These are phyloP conservation scores for carrot (Daucus carota) DNA, from an alignment of 129 eudicot genomes.

Conservation along the genomic window DH1_v3.0 NC_030389.2:3738501-3739000, in stretches of 20 bases:
- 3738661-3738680: constrained; percentile 8
- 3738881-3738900: too few species aligned
- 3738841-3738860: too few species aligned
- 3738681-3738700: constrained; percentile 5
- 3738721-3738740: neutral
- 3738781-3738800: too few species aligned
- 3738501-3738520: neutral
- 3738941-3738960: too few species aligned
- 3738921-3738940: too few species aligned
- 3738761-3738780: neutral
- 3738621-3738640: constrained; percentile 6
- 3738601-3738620: neutral
- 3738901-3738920: too few species aligned
- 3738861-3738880: too few species aligned
- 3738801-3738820: too few species aligned
- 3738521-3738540: neutral
- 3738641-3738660: constrained; percentile 11
- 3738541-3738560: neutral
- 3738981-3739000: too few species aligned
- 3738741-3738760: neutral
- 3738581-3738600: neutral
- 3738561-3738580: neutral
- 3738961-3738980: too few species aligned
- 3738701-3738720: constrained; percentile 8
- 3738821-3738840: too few species aligned